A percentile compares a stretch with the other conserved stretches of the same genome.
Evolutionary conservation across 495 filamentous ascomycete genomes (phyloP).

Genomic region (Ramalina intermedia): DNA sequence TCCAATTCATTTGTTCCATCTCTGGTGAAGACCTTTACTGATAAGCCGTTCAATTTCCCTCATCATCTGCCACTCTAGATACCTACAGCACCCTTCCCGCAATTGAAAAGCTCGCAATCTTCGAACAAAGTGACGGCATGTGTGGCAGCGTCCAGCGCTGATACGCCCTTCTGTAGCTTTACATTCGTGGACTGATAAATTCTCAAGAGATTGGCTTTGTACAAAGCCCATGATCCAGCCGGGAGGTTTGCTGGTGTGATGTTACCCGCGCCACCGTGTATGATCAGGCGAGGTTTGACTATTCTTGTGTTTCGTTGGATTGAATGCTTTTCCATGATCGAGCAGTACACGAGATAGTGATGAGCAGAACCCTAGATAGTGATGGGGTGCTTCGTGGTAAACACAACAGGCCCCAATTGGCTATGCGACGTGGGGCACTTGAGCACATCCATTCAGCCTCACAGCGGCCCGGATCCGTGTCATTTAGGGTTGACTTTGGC

Average conservation of each 20-base stretch:
- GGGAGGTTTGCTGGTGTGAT: slow-evolving; percentile 56
- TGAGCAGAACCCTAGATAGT: too few relatives aligned
- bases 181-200: slow-evolving; percentile 37
- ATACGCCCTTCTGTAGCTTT: slow-evolving; percentile 28
- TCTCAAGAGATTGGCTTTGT: slow-evolving; percentile 47
- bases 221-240: slow-evolving; percentile 41
- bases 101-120: slow-evolving; percentile 74
- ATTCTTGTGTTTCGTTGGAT: neutral
- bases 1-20: slow-evolving; percentile 78
- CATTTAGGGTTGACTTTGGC: too few relatives aligned
- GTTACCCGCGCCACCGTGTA: slow-evolving; percentile 82
- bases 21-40: slow-evolving; percentile 48
- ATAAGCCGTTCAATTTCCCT: too few relatives aligned
- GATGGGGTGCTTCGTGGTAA: too few relatives aligned
- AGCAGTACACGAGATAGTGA: too few relatives aligned
- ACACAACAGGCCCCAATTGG: too few relatives aligned
- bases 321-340: too few relatives aligned
- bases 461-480: too few relatives aligned
- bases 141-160: slow-evolving; percentile 58
- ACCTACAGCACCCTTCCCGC: slow-evolving; percentile 56
- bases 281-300: slow-evolving; percentile 54
- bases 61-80: too few relatives aligned
- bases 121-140: slow-evolving; percentile 67
- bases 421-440: too few relatives aligned
- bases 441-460: too few relatives aligned